Percentiles rank a stretch among this genome's conserved stretches.
phyloP scores from a whole-genome alignment of 2,329 filamentous ascomycete species.

The Colletotrichum horii region DNA sequence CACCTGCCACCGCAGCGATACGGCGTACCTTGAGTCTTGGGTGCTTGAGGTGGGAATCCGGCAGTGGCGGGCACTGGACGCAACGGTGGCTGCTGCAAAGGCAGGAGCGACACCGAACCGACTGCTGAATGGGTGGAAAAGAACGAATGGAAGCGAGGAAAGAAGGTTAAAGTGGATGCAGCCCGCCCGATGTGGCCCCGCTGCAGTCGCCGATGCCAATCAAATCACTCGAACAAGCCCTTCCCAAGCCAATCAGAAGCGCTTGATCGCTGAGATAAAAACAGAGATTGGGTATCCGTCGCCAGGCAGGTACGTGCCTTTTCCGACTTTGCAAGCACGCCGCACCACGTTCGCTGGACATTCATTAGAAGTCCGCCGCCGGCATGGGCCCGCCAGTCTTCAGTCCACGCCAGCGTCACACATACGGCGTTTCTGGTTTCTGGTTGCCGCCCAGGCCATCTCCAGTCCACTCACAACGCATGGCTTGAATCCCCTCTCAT shows the following conservation, averaged over 20 bases:
- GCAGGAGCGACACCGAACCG: not conserved
- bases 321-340: not conserved
- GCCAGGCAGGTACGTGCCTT: not conserved
- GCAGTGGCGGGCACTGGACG: not conserved
- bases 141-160: constrained; percentile 17
- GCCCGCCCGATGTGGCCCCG: not conserved
- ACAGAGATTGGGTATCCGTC: not conserved
- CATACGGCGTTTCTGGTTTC: constrained; percentile 12
- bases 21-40: not conserved
- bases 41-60: not conserved
- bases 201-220: not conserved
- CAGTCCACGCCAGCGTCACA: not conserved
- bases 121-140: not conserved
- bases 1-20: not conserved
- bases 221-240: not conserved
- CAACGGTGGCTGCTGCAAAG: not conserved
- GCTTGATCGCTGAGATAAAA: not conserved
- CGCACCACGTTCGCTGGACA: not conserved
- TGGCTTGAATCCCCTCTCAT: not conserved
- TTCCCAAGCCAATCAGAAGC: not conserved
- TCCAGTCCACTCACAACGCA: not conserved
- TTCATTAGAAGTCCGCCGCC: not conserved
- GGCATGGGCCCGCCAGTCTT: not conserved
- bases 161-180: constrained; percentile 18
- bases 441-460: not conserved